Percentiles rank a stretch among this genome's conserved stretches.
Evolutionary conservation across 83 land plant species (phyloP).

Genomic region (Diphasiastrum complanatum): DNA sequence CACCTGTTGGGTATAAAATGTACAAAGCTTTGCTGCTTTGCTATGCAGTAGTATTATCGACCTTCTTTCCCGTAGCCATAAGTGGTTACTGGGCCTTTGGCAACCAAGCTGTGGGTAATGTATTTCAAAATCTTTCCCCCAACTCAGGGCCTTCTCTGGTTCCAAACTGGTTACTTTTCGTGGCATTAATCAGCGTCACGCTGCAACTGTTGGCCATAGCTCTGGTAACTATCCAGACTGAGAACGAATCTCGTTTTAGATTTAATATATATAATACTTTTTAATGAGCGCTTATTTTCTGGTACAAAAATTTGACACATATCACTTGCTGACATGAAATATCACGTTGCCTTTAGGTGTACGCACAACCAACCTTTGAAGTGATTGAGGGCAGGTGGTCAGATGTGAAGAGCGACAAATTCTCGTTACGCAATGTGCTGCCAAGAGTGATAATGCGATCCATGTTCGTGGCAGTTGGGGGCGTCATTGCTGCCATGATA

Average conservation of each 20-base stretch:
- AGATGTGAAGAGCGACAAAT: neutral
- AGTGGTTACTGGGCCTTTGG: constrained; percentile 17
- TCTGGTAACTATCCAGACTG: no score
- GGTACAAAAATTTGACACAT: no score
- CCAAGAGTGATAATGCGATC: neutral
- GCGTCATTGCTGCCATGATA: neutral
- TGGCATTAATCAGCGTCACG: neutral
- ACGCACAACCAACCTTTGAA: constrained; percentile 2
- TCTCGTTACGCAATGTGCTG: neutral
- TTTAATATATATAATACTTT: no score
- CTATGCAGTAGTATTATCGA: constrained; percentile 2
- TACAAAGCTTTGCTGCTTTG: neutral
- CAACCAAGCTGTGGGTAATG: constrained; percentile 2
- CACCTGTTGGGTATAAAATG: constrained; percentile 4
- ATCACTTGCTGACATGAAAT: no score
- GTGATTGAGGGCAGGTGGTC: neutral
- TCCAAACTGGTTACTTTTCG: constrained; percentile 10
- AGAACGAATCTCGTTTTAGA: no score
- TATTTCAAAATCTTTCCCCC: constrained; percentile 1
- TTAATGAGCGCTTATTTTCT: no score
- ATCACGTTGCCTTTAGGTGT: neutral
- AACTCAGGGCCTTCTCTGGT: neutral
- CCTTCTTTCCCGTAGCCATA: constrained; percentile 10
- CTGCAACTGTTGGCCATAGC: constrained; percentile 10
- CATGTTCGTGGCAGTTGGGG: neutral